Conservation (phyloP, 2,329 filamentous ascomycete species). For the Aspergillus amoenus region DNA sequence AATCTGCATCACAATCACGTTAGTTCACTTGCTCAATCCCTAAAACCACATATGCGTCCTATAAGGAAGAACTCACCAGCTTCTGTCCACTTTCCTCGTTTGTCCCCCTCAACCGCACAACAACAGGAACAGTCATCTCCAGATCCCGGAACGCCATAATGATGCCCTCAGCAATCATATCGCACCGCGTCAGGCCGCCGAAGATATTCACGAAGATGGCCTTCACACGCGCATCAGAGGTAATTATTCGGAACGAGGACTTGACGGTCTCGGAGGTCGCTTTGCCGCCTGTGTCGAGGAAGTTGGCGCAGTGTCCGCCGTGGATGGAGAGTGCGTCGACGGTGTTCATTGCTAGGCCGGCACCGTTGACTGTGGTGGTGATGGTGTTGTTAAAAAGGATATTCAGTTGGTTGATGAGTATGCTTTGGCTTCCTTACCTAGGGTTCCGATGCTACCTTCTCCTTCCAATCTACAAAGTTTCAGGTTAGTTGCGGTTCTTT, state of each 20-base stretch:
- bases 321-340: slow-evolving; percentile 72
- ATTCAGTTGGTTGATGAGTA: neutral
- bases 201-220: slow-evolving; percentile 73
- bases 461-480: slow-evolving; percentile 40
- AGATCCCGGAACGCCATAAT: slow-evolving; percentile 71
- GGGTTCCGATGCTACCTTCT: slow-evolving; percentile 68
- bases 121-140: slow-evolving; percentile 66
- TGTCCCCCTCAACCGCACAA: slow-evolving; percentile 74
- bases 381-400: slow-evolving; percentile 9
- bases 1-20: slow-evolving; percentile 47
- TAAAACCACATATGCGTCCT: neutral
- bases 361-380: slow-evolving; percentile 71
- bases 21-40: neutral
- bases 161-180: slow-evolving; percentile 78
- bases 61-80: slow-evolving; percentile 44
- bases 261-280: slow-evolving; percentile 80
- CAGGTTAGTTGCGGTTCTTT: neutral
- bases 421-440: slow-evolving; percentile 42
- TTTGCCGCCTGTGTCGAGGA: slow-evolving; percentile 86
- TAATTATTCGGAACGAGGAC: slow-evolving; percentile 70
- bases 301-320: slow-evolving; percentile 73
- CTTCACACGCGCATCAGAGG: slow-evolving; percentile 69
- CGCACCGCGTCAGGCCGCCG: slow-evolving; percentile 68
- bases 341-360: slow-evolving; percentile 88
- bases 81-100: slow-evolving; percentile 69